Conservation (phyloP, 768 basidiomycete genomes). For the Pisolithus albus region DNA sequence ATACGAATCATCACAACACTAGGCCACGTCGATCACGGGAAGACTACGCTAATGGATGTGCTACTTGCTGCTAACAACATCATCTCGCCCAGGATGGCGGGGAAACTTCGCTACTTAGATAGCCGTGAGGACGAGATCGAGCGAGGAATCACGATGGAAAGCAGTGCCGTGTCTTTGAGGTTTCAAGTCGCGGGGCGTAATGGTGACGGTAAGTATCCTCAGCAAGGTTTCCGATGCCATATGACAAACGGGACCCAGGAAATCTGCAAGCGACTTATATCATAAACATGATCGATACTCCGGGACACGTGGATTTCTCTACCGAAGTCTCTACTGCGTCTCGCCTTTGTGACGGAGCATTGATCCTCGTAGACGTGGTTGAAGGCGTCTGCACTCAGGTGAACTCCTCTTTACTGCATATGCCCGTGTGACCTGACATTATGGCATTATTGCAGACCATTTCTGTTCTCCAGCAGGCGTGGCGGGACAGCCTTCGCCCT, state of each 20-base stretch:
- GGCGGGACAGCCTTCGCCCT: conserved; percentile 82
- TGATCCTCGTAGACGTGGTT: conserved; percentile 92
- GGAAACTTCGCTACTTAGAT: conserved; percentile 93
- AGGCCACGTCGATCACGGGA: conserved; percentile 93
- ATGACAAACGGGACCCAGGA: conserved; percentile 38
- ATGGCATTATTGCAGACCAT: conserved; percentile 58
- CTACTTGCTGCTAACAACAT: conserved; percentile 97
- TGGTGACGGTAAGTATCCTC: conserved; percentile 48
- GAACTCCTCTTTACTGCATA: conserved; percentile 17
- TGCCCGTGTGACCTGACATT: not conserved
- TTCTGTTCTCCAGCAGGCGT: conserved; percentile 90
- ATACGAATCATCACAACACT: conserved; percentile 79
- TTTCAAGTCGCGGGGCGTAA: conserved; percentile 71
- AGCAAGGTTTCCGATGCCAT: conserved; percentile 9
- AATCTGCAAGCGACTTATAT: conserved; percentile 62
- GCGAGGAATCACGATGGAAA: conserved; percentile 98
- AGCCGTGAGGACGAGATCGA: conserved; percentile 96
- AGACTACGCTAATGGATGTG: conserved; percentile 92
- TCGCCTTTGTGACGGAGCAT: conserved; percentile 87
- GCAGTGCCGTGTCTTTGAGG: conserved; percentile 84
- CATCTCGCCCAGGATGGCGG: conserved; percentile 90
- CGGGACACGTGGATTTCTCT: conserved; percentile 98
- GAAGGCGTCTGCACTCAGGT: conserved; percentile 99
- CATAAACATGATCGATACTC: conserved; percentile 96
- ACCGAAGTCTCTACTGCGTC: conserved; percentile 95